Percentiles rank a stretch among this genome's conserved stretches.
Conservation (phyloP, 306 rosid species). For the Ormosia emarginata region DNA sequence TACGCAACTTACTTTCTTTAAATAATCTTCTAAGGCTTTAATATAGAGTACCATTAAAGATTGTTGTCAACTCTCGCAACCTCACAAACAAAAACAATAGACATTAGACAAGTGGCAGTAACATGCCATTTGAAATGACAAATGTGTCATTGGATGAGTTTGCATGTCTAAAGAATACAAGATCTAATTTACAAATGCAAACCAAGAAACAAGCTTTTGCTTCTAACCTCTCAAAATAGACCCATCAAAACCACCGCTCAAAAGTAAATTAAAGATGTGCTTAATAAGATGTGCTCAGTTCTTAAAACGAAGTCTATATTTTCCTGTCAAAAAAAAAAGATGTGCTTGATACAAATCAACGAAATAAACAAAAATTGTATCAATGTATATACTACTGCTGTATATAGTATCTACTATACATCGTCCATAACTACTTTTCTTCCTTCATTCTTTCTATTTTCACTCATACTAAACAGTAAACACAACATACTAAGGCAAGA, state of each 20-base stretch:
- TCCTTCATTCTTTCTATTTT: background rate
- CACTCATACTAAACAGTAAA: background rate
- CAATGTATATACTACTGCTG: background rate
- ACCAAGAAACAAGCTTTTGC: background rate
- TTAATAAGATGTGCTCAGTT: background rate
- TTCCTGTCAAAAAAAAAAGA: background rate
- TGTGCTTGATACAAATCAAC: background rate
- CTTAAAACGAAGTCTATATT: too few relatives aligned
- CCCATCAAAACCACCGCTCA: background rate
- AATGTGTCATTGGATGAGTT: background rate
- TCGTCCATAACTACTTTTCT: background rate
- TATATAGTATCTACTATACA: background rate
- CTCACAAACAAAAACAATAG: background rate
- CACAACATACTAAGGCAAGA: background rate
- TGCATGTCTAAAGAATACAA: background rate
- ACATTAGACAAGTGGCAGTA: background rate
- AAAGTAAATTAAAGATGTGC: background rate
- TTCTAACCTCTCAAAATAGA: background rate
- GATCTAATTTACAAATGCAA: background rate
- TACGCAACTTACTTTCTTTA: slow-evolving; percentile 20
- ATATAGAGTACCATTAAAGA: background rate
- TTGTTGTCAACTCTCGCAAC: background rate
- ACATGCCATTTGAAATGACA: slow-evolving; percentile 1
- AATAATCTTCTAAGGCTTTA: background rate
- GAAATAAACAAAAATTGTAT: background rate